Conservation (phyloP, 495 filamentous ascomycete species). For the Aspergillus carlsbadensis region DNA sequence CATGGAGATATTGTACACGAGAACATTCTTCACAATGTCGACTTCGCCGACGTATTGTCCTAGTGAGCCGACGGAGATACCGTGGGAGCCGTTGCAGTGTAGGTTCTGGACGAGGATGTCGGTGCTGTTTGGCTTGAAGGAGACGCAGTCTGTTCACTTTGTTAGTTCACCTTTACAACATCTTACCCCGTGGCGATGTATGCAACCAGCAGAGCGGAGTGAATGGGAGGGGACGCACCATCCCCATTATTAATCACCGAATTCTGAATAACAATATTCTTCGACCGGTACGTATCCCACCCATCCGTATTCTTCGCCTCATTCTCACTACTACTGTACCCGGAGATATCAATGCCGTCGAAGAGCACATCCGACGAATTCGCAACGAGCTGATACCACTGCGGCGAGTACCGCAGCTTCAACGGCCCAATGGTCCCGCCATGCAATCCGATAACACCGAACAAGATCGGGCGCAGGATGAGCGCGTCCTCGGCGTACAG, state of each 20-base stretch:
- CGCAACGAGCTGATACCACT: conserved; percentile 68
- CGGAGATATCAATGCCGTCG: conserved; percentile 62
- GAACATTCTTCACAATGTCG: conserved; percentile 65
- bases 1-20: conserved; percentile 67
- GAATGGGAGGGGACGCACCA: conserved; percentile 26
- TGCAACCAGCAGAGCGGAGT: too few relatives aligned
- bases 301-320: conserved; percentile 68
- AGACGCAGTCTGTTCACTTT: conserved; percentile 57
- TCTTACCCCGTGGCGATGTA: too few relatives aligned
- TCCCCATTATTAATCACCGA: conserved; percentile 68
- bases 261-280: conserved; percentile 65
- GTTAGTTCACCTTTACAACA: conserved; percentile 8
- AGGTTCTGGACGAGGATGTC: conserved; percentile 71
- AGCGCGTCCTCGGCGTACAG: conserved; percentile 52
- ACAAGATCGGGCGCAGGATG: conserved; percentile 59
- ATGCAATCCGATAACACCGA: conserved; percentile 62
- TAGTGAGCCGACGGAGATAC: conserved; percentile 68
- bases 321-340: conserved; percentile 49
- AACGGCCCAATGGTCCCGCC: conserved; percentile 60
- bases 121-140: conserved; percentile 77
- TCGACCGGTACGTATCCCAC: conserved; percentile 66
- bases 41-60: conserved; percentile 63
- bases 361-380: conserved; percentile 67
- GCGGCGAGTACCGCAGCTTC: conserved; percentile 61
- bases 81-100: conserved; percentile 69